These are phyloP conservation scores for Rhipidocladum racemiflorum DNA, from an alignment of 176 grass and related monocot species.

Conservation along the genomic window DNA sequence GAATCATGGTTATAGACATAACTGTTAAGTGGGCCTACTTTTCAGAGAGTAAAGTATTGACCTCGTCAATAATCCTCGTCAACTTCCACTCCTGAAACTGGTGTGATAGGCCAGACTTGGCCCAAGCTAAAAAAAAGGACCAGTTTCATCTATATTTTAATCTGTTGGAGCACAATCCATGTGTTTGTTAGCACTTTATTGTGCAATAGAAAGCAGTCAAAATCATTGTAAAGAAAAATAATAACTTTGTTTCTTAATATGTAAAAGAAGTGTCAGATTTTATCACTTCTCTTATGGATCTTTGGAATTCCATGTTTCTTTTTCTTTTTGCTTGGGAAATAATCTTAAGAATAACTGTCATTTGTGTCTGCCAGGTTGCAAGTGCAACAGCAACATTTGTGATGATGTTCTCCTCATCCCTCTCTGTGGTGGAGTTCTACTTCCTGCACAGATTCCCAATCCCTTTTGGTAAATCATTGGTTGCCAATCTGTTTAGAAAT, in stretches of 20 bases:
- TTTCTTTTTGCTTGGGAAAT: not conserved
- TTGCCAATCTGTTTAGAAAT: not conserved
- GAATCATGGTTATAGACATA: no score
- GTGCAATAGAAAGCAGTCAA: not conserved
- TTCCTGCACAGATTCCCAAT: slow-evolving; percentile 84
- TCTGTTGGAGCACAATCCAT: not conserved
- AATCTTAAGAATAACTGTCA: not conserved
- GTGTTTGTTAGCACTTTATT: not conserved
- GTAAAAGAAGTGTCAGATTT: not conserved
- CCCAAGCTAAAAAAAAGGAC: not conserved
- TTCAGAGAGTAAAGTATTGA: no score
- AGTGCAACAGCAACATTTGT: slow-evolving; percentile 98
- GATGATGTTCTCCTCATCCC: slow-evolving; percentile 99
- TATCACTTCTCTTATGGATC: not conserved
- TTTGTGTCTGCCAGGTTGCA: slow-evolving; percentile 62
- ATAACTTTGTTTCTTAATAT: not conserved
- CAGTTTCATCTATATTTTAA: not conserved
- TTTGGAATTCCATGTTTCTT: not conserved
- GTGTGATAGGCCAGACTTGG: not conserved
- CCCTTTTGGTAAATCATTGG: slow-evolving; percentile 57
- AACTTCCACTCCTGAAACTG: not conserved
- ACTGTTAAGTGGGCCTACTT: no score
- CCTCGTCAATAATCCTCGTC: no score
- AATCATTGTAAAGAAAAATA: not conserved
- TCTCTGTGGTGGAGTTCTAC: slow-evolving; percentile 95